Evolutionary conservation across 2,329 filamentous ascomycete genomes (phyloP), one percentile per base, ranked within the genome.

Genomic region (Colletotrichum somersetense): DNA sequence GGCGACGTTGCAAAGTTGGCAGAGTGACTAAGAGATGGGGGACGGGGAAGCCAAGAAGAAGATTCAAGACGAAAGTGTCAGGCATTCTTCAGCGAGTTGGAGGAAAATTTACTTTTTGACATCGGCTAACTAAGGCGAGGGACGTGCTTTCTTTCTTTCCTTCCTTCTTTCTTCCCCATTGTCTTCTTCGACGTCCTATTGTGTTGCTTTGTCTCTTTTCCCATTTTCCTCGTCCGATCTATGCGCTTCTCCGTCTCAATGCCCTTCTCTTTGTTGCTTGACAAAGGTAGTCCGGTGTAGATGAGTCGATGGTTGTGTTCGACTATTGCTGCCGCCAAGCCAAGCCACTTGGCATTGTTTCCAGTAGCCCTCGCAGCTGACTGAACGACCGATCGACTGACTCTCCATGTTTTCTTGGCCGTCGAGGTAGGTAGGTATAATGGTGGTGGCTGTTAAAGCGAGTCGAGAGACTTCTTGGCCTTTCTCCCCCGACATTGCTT

Each of bases 11-110:
- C 38, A 40, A 20, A 35, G 44, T 56, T 35, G 26, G n/a, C 44
- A 62, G 10, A 53, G 14, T 12, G 44, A 6, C 50, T 42, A 16
- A 30, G 57, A 40, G n/a, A 20, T n/a, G 14, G 48, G 10, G 44
- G 35, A 12, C 35, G 20, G 44, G 33, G 33, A 16, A 62, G 53
- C 69, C 46, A 72, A 72, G 42, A 10, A 18, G 18, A 44, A 11
- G 65, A 30, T 23, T 8, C 46, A 18, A 42, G 40, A 18, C 5
- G 42, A 20, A 44, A 11, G 65, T n/a, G 23, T 10, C 46, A 59
- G 30, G 69, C 30, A 46, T 72, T 53, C 26, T 69, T 42, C 26
- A 30, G 64, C 66, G 23, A 18, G 35, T 40, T 44, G 26, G 42
- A 57, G 42, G 20, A 40, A 68, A 67, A 30, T 40, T 58, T 53